Conservation (phyloP, 2,329 filamentous ascomycete species). For the Blumeria graminis region DNA sequence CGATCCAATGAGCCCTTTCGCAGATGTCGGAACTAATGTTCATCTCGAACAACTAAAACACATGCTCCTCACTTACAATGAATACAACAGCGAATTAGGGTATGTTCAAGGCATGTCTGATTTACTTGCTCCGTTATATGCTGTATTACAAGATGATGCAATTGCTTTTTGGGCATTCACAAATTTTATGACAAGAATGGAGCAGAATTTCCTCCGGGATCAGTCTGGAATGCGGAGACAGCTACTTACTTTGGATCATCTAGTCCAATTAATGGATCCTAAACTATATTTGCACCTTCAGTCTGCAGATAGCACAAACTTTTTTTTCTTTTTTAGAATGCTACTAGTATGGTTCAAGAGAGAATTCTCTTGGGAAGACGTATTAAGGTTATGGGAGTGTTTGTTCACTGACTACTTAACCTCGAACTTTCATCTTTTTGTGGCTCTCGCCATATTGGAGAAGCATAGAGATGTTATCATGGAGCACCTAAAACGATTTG, state of each 20-base stretch:
- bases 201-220: conserved; percentile 84
- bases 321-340: conserved; percentile 99
- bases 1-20: conserved; percentile 85
- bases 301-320: conserved; percentile 84
- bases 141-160: conserved; percentile 90
- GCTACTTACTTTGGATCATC: conserved; percentile 71
- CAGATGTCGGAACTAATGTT: conserved; percentile 79
- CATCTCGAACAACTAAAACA: conserved; percentile 98
- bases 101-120: conserved; percentile 99
- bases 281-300: conserved; percentile 79
- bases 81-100: conserved; percentile 84
- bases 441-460: conserved; percentile 82
- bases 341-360: conserved; percentile 96
- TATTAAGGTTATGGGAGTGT: conserved; percentile 72
- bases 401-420: conserved; percentile 85
- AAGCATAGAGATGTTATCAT: conserved; percentile 95
- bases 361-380: conserved; percentile 76
- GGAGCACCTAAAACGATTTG: conserved; percentile 79
- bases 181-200: conserved; percentile 93
- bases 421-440: conserved; percentile 81
- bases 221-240: conserved; percentile 92
- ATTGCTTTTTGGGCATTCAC: conserved; percentile 94
- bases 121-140: conserved; percentile 83
- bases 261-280: conserved; percentile 92
- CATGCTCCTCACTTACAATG: conserved; percentile 95